Conservation (phyloP, 2,329 filamentous ascomycete genomes). For the Aspergillus sp. region DNA sequence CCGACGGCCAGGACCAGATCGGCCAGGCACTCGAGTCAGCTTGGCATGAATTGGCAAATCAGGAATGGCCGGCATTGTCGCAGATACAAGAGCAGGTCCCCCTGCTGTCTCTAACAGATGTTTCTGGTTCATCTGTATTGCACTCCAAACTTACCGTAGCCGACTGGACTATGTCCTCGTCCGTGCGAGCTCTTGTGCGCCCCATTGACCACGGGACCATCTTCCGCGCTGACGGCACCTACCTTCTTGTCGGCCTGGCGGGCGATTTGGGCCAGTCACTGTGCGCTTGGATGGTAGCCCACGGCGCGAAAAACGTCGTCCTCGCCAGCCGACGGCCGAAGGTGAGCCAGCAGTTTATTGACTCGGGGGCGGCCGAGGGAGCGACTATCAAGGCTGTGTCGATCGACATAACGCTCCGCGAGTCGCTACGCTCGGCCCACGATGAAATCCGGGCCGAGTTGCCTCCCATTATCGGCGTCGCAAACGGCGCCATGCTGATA, state of each 20-base stretch:
- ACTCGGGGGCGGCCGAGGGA: neutral
- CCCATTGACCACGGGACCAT: slow-evolving; percentile 2
- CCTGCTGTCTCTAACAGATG: too few species aligned
- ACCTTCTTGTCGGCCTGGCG: slow-evolving; percentile 16
- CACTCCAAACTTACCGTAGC: slow-evolving; percentile 1
- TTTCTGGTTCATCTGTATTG: too few species aligned
- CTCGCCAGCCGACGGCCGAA: slow-evolving; percentile 16
- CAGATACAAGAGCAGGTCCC: too few species aligned
- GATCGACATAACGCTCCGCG: too few species aligned
- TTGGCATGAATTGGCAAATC: too few species aligned
- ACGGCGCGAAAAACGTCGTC: slow-evolving; percentile 14
- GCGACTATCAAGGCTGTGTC: neutral
- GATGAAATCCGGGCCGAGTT: neutral
- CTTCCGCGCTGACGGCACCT: slow-evolving; percentile 14
- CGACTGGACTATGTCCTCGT: slow-evolving; percentile 2
- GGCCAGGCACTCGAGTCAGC: too few species aligned
- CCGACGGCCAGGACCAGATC: too few species aligned
- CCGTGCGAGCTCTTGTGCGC: neutral
- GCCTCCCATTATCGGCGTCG: neutral
- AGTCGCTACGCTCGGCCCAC: neutral
- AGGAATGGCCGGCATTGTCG: too few species aligned
- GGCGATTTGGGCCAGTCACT: slow-evolving; percentile 16
- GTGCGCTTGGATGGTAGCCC: slow-evolving; percentile 15
- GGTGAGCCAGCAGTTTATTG: slow-evolving; percentile 1
- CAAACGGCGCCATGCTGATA: neutral